These are phyloP conservation scores for Patellifolia procumbens DNA, from an alignment of 179 eudicot genomes.

Conservation along the genomic window DNA sequence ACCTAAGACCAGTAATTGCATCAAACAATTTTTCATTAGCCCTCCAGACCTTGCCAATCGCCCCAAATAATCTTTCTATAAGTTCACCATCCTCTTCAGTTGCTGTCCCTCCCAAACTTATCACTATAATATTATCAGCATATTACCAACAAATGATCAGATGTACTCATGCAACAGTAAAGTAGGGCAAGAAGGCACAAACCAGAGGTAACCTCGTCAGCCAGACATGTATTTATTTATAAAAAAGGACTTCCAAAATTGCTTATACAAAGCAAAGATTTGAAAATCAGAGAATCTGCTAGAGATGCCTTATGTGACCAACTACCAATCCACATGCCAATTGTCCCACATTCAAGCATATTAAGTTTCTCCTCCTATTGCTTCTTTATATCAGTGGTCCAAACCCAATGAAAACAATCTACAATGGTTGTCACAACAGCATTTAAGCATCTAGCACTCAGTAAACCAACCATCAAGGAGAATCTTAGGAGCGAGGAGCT, in stretches of 20 bases:
- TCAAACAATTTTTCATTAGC: slow-evolving; percentile 89
- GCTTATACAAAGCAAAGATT: slow-evolving; percentile 11
- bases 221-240: background rate
- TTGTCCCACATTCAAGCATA: background rate
- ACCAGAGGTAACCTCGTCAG: background rate
- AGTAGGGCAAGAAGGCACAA: background rate
- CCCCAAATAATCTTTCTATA: slow-evolving; percentile 66
- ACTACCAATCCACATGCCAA: background rate
- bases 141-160: slow-evolving; percentile 12
- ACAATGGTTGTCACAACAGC: background rate
- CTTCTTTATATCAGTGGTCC: too few relatives aligned
- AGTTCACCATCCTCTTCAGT: slow-evolving; percentile 73
- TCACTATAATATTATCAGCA: slow-evolving; percentile 40
- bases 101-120: slow-evolving; percentile 75
- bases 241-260: background rate
- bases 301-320: background rate
- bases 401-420: background rate
- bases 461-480: background rate
- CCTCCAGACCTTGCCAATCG: slow-evolving; percentile 91
- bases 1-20: slow-evolving; percentile 93
- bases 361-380: background rate
- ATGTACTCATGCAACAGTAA: background rate
- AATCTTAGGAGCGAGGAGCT: background rate
- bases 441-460: background rate
- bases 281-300: background rate